phyloP scores from a whole-genome alignment of 2,329 filamentous ascomycete species.

The Botrytis sinoallii region DNA sequence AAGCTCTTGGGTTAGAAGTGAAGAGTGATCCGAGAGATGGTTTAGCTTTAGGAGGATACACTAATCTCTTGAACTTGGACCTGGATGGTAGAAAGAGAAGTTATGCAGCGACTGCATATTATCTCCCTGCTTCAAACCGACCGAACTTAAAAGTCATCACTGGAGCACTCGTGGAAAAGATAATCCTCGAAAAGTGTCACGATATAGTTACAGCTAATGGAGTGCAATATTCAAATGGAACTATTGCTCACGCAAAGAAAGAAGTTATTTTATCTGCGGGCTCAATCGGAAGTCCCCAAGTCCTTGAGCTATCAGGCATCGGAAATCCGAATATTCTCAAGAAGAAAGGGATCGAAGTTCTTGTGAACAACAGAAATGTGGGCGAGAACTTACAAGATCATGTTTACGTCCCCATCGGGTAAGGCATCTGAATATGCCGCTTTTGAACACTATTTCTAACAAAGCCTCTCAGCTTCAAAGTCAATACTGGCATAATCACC shows the following conservation, averaged over 20 bases:
- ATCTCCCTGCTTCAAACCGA: constrained; percentile 19
- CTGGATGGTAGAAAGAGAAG: constrained; percentile 19
- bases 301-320: constrained; percentile 39
- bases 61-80: constrained; percentile 48
- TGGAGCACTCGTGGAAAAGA: constrained; percentile 76
- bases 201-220: background rate
- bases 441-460: background rate
- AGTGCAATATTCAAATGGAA: constrained; percentile 19
- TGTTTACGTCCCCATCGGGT: constrained; percentile 6
- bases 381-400: constrained; percentile 24
- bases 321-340: constrained; percentile 26
- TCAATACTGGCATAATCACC: background rate
- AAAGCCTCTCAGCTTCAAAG: background rate
- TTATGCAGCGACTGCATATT: constrained; percentile 29
- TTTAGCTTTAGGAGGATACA: background rate
- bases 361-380: constrained; percentile 26
- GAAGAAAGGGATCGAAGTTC: constrained; percentile 22
- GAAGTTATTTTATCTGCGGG: constrained; percentile 36
- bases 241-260: constrained; percentile 27
- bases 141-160: constrained; percentile 76
- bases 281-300: constrained; percentile 30
- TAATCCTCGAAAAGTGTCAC: constrained; percentile 39
- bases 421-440: background rate
- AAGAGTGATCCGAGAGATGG: constrained; percentile 8
- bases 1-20: background rate